A percentile compares a stretch with the other conserved stretches of the same genome.
These are phyloP conservation scores for Diaporthe sp. DNA, from an alignment of 2,329 filamentous ascomycete species.

Conservation along the genomic window DNA sequence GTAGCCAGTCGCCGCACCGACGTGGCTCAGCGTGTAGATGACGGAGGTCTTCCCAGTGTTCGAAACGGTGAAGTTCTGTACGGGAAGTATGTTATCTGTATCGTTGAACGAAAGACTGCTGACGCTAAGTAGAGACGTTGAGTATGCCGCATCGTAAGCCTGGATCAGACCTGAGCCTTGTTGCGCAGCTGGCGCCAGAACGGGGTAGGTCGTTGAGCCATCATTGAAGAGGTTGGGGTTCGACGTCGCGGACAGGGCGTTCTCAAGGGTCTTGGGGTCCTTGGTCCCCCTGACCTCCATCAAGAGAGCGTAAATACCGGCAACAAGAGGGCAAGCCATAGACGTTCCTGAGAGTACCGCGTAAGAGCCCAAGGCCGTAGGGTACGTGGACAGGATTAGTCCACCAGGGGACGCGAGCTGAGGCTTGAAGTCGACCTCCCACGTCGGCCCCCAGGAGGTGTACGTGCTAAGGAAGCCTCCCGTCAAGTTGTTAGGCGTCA, in stretches of 20 bases:
- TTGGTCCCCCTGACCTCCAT: constrained; percentile 65
- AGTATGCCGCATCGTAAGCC: constrained; percentile 70
- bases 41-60: constrained; percentile 65
- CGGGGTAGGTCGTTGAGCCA: constrained; percentile 51
- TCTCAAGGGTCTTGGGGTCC: constrained; percentile 64
- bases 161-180: constrained; percentile 73
- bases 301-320: constrained; percentile 68
- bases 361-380: constrained; percentile 57
- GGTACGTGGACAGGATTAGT: constrained; percentile 66
- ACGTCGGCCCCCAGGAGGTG: constrained; percentile 62
- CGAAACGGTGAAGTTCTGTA: constrained; percentile 66
- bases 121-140: constrained; percentile 65
- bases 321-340: constrained; percentile 66
- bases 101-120: constrained; percentile 76
- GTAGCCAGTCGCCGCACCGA: constrained; percentile 67
- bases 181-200: constrained; percentile 69
- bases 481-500: constrained; percentile 56
- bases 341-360: constrained; percentile 67
- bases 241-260: constrained; percentile 63
- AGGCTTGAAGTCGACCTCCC: constrained; percentile 63
- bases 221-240: constrained; percentile 65
- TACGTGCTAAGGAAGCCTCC: constrained; percentile 60
- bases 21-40: constrained; percentile 66
- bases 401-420: constrained; percentile 63
- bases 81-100: constrained; percentile 67